Evolutionary conservation across 345 rosid genomes (phyloP), one percentile per base, ranked within the genome.

Genomic region (Moricandia arvensis): DNA sequence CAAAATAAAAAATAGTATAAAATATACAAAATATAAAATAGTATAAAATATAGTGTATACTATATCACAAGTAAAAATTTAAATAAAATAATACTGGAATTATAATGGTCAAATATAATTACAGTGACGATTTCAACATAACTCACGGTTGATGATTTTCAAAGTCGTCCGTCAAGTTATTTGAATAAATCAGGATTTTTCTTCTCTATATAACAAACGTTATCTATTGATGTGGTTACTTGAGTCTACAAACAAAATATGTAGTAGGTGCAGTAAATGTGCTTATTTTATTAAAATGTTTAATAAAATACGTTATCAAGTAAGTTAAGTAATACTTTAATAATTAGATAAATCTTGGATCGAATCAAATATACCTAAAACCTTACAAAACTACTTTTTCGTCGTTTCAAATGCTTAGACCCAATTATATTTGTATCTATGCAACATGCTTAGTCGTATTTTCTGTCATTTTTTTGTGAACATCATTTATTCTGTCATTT

Each of bases 101-200:
- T 61, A 31, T 67, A 45, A 60, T 35, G 58, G 75, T 76, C 80
- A 76, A 31, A 38, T 51, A 9, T 51, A 51, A 53, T 62, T 69
- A 62, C 74, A 62, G 64, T 57, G 43, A 60, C 45, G 69, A 68
- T 37, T 54, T 13, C 69, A 47, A 66, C 59, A 45, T 59, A 31
- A 74, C 61, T 59, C 53, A 67, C 51, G 72, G 72, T 35, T 58
- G 72, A 33, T 59, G 33, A 60, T 34, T 58, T 74, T 69, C 75
- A 76, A 41, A 54, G 69, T 61, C 79, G 47, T 53, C 74, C 58
- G 35, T 76, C 70, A 59, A 38, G 17, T 8, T 61, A 75, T 75
- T 58, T 67, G 29, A 38, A 0, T 55, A 63, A 6, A 53, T 27
- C 26, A 24, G n/a, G 27, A 15, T 24, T 49, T 63, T 29, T 58